Evolutionary conservation across 2,329 filamentous ascomycete species (phyloP).

Genomic region (Colletotrichum theobromicola): DNA sequence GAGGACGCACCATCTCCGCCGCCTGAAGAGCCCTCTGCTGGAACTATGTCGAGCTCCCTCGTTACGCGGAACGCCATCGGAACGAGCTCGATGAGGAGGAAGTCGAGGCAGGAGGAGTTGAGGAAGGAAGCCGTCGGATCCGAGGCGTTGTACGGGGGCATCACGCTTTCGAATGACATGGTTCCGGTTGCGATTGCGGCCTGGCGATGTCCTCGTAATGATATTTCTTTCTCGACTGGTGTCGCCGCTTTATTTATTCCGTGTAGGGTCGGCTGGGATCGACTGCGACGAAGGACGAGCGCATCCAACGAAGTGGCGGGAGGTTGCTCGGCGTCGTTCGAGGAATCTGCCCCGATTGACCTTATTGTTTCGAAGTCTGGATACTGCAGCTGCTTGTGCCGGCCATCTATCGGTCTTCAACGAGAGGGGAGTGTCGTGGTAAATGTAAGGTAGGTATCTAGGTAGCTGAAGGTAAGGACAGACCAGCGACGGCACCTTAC

Average conservation of each 20-base stretch:
- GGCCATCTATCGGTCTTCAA: neutral
- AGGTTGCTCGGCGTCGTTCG: neutral
- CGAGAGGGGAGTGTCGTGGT: neutral
- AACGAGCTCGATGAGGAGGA: constrained; percentile 95
- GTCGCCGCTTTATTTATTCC: neutral
- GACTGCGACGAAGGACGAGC: neutral
- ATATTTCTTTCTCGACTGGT: neutral
- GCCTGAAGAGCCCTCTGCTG: constrained; percentile 35
- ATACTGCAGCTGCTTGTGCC: neutral
- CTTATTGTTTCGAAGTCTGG: neutral
- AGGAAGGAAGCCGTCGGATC: constrained; percentile 81
- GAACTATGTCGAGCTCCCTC: constrained; percentile 67
- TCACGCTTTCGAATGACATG: constrained; percentile 77
- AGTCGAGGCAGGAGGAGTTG: constrained; percentile 85
- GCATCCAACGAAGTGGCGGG: neutral
- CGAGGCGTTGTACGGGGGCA: constrained; percentile 71
- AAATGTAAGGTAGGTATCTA: neutral
- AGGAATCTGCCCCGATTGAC: neutral
- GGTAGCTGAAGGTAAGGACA: neutral
- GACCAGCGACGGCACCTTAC: neutral
- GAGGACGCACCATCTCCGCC: constrained; percentile 5
- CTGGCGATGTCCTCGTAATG: neutral
- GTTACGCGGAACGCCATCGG: constrained; percentile 90
- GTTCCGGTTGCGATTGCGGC: neutral
- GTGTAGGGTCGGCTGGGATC: neutral